Evolutionary conservation across 345 rosid genomes (phyloP).

Genomic region (Citrus unshiu): DNA sequence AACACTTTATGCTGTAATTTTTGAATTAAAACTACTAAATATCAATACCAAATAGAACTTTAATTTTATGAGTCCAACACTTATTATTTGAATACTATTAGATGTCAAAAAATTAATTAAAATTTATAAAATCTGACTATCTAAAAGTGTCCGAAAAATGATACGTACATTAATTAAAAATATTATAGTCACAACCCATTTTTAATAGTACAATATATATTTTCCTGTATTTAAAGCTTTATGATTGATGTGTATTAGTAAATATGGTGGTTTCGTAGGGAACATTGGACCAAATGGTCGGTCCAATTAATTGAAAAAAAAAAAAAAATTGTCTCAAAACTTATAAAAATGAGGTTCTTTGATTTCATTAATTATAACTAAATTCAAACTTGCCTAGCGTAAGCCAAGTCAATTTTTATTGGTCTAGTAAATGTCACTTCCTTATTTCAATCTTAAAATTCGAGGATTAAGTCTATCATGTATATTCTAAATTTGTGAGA

Average conservation of each 20-base stretch:
- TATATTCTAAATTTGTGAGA: too few species aligned
- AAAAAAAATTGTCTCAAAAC: background rate
- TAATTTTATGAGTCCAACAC: too few species aligned
- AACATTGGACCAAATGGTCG: conserved; percentile 3
- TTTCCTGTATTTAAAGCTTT: background rate
- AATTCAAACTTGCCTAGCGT: background rate
- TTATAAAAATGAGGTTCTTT: background rate
- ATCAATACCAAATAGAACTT: fast-evolving
- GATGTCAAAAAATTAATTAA: too few species aligned
- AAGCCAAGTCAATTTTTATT: background rate
- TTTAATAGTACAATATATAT: background rate
- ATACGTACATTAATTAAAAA: background rate
- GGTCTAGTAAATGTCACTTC: too few species aligned
- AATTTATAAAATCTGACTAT: too few species aligned
- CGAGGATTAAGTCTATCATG: too few species aligned
- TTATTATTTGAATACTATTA: too few species aligned
- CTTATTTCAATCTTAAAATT: too few species aligned
- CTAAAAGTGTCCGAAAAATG: background rate
- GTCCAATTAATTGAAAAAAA: background rate
- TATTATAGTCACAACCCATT: background rate
- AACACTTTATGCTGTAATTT: too few species aligned
- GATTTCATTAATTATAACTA: background rate
- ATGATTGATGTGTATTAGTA: background rate
- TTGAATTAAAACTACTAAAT: too few species aligned
- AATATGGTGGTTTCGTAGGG: background rate